Percentiles rank a stretch among this genome's conserved stretches.
phyloP scores from a whole-genome alignment of 129 eudicot genomes.

The Centella asiatica region DNA sequence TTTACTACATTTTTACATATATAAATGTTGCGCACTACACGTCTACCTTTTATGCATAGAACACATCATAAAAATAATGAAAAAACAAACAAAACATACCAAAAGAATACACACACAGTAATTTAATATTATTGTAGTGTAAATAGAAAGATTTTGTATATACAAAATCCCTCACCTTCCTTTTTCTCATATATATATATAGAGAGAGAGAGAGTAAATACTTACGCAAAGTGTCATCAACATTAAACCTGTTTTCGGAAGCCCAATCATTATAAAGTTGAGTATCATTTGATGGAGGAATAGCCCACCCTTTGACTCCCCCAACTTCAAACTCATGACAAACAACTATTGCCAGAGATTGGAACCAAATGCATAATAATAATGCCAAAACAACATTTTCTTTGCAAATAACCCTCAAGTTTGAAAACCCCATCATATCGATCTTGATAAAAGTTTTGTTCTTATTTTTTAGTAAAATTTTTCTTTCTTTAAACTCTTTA shows the following conservation, averaged over 20 bases:
- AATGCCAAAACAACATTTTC: background rate
- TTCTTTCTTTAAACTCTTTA: no score
- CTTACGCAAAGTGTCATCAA: constrained; percentile 70
- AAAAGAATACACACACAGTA: no score
- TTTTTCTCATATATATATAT: background rate
- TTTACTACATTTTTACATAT: no score
- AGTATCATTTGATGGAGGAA: constrained; percentile 41
- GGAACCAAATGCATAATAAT: background rate
- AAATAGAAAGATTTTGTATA: background rate
- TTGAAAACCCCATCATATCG: no score
- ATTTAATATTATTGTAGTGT: no score
- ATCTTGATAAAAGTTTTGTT: no score
- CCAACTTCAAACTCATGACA: constrained; percentile 47
- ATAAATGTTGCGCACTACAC: no score
- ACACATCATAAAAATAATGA: no score
- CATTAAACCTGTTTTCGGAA: constrained; percentile 45
- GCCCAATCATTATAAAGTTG: constrained; percentile 56
- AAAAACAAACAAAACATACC: no score
- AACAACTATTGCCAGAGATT: constrained; percentile 15
- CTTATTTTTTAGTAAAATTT: no score
- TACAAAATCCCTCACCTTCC: no score
- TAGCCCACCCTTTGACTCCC: constrained; percentile 45
- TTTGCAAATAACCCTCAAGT: background rate
- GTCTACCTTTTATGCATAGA: no score
- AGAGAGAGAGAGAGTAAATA: background rate